Base-by-base conservation (phyloP, 805 yeast species). In the Yueomyces sinensis region DNA sequence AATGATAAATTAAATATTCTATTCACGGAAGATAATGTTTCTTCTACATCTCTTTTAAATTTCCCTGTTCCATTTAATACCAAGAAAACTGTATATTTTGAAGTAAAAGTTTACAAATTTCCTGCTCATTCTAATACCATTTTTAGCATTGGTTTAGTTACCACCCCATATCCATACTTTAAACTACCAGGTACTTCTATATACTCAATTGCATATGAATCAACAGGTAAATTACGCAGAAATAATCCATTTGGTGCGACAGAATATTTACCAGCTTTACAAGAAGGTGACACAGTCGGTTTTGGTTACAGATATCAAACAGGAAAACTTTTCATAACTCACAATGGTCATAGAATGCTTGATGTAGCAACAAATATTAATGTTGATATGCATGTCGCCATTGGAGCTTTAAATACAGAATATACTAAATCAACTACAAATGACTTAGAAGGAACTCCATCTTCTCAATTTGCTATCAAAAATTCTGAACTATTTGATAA, bases 261-360 rank as follows among this genome's bases (percentile, higher is more conserved):
- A 9, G 52, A 58, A 0, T 49, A 61, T 13, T 52, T 63, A 31
- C 66, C 67, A 3, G 48, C 47, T 24, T 42, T 82, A 29, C 66
- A 70, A 18, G 79, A 81, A 47, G 97, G 96, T 22, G 98, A 91
- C 56, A 94, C 89, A 13, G 68, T 91, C 3, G 98, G 98, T 1
- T 74, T 87, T 28, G 98, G 98, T 0, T 81, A 82, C 51, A 67
- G 86, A 37, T 77, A 80, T 16, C 66, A 82, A 36, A 64, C 82
- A 3, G 94, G 95, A 0, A 74, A 94, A 0, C 66, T 91, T 0
- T 89, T 91, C 49, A 89, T 87, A 62, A 91, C 98, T 0, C 71
- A 94, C 43, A 91, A 91, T 49, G 98, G 98, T 17, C 83, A 83
- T 55, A 83, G 81, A 47, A 61, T 89, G 28, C 65, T 75, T 44